These are phyloP conservation scores for Stagonosporopsis tanaceti DNA, from an alignment of 2,329 filamentous ascomycete genomes.

Conservation along the genomic window DNA sequence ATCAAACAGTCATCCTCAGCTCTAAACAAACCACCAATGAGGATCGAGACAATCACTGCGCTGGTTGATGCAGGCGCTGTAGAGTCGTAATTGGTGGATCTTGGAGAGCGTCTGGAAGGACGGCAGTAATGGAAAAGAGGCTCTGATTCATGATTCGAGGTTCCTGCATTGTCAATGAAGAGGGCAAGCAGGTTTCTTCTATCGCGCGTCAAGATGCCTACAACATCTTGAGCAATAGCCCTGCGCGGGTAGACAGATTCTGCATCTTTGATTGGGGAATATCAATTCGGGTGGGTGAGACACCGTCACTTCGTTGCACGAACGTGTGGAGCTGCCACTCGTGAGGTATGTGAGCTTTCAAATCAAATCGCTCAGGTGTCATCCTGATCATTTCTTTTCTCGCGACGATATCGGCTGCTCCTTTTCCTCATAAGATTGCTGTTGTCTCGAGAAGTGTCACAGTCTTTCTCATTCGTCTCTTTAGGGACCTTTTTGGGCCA, in stretches of 20 bases:
- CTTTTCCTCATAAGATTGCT: constrained; percentile 33
- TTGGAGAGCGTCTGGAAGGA: constrained; percentile 7
- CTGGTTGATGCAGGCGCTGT: constrained; percentile 1
- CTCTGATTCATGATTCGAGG: constrained; percentile 1
- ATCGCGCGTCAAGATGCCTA: neutral
- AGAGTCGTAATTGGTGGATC: constrained; percentile 1
- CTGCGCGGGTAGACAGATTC: neutral
- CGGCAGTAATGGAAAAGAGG: neutral
- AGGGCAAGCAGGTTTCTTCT: neutral
- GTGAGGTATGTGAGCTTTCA: neutral
- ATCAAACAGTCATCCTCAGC: neutral
- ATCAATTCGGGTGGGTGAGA: neutral
- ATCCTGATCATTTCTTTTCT: constrained; percentile 31
- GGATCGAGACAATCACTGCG: neutral
- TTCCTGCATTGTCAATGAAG: neutral
- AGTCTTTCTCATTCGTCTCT: constrained; percentile 25
- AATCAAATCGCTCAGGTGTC: constrained; percentile 20
- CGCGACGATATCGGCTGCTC: constrained; percentile 39
- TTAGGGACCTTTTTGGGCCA: constrained; percentile 79
- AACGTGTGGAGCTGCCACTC: neutral
- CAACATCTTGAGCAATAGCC: neutral
- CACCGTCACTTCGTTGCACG: neutral
- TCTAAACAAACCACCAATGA: neutral
- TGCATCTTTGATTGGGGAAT: neutral
- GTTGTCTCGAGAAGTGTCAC: constrained; percentile 18